These are phyloP conservation scores for Adansonia gregorii DNA, from an alignment of 441 rosid genomes.

Conservation along the genomic window DNA sequence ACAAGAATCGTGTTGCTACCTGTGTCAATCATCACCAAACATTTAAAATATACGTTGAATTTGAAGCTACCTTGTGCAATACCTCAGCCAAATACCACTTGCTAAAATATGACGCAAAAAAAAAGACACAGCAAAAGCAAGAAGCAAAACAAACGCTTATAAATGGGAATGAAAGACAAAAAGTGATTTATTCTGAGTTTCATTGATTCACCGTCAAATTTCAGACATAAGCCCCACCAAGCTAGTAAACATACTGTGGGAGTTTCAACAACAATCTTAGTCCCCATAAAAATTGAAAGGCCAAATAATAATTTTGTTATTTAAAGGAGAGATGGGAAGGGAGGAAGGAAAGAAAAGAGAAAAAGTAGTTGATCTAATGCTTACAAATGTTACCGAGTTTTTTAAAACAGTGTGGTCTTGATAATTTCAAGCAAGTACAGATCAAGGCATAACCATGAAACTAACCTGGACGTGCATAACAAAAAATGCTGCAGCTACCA, in stretches of 20 bases:
- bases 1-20: constrained; percentile 90
- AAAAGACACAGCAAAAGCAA: neutral
- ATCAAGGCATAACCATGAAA: neutral
- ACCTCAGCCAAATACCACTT: neutral
- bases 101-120: neutral
- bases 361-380: neutral
- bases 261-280: constrained; percentile 12
- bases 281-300: neutral
- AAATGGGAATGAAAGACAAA: neutral
- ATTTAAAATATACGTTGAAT: neutral
- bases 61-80: neutral
- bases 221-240: neutral
- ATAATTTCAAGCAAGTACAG: neutral
- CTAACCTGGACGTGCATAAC: constrained; percentile 92
- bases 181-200: neutral
- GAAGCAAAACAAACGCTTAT: neutral
- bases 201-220: neutral
- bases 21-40: constrained; percentile 38
- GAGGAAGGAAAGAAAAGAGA: neutral
- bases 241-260: neutral
- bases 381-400: neutral
- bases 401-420: neutral
- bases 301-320: neutral
- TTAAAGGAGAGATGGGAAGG: neutral
- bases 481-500: constrained; percentile 77